These are phyloP conservation scores for Orychophragmus violaceus DNA, from an alignment of 345 rosid genomes.

Conservation along the genomic window DNA sequence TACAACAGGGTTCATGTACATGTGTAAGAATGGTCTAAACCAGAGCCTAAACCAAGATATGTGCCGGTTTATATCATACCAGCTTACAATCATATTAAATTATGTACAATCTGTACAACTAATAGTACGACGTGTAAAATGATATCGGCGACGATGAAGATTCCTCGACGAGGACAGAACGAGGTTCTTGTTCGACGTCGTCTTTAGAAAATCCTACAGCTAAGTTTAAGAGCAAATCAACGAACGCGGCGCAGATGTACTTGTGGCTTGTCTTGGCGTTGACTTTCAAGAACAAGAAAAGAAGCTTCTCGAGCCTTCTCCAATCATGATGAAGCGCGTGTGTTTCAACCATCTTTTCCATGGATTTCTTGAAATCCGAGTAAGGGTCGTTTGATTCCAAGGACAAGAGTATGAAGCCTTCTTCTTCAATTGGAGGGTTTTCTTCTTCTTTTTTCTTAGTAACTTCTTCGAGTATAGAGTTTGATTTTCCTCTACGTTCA, in stretches of 20 bases:
- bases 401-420: constrained; percentile 52
- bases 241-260: constrained; percentile 66
- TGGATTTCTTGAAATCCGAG: constrained; percentile 66
- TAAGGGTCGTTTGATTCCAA: constrained; percentile 83
- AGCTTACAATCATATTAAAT: no score
- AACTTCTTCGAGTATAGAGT: constrained; percentile 55
- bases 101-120: no score
- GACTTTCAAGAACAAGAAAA: constrained; percentile 70
- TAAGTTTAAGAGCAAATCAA: constrained; percentile 47
- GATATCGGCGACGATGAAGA: constrained; percentile 13
- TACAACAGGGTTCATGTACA: no score
- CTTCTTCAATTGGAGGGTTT: constrained; percentile 31
- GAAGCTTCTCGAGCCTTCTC: constrained; percentile 66
- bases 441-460: constrained; percentile 14
- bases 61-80: no score
- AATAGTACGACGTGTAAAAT: constrained; percentile 8
- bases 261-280: constrained; percentile 71
- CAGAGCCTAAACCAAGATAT: no score
- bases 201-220: not conserved
- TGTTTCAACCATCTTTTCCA: constrained; percentile 87
- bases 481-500: constrained; percentile 54
- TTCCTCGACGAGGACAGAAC: constrained; percentile 5
- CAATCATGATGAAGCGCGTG: constrained; percentile 58
- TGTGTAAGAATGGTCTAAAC: no score
- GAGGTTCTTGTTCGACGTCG: constrained; percentile 3